Conservation (phyloP, 371 early-diverging fungal genomes). For the Apophysomyces elegans region DNA sequence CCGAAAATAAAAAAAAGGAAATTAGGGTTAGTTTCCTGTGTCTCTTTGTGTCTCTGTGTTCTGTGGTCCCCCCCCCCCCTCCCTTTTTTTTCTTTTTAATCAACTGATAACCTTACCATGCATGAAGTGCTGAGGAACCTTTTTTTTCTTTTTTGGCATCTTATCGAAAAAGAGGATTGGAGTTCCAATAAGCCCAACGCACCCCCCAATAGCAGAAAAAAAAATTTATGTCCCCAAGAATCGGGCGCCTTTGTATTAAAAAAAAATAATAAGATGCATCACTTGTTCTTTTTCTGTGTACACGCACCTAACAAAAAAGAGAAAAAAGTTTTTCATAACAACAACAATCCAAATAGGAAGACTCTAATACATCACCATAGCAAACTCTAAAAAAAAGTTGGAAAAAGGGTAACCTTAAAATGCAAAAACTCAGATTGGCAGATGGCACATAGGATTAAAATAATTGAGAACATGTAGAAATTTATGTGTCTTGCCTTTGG, state of each 20-base stretch:
- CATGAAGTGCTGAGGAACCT: constrained; percentile 33
- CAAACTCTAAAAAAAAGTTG: constrained; percentile 28
- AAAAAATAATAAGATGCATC: constrained; percentile 21
- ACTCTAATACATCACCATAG: constrained; percentile 49
- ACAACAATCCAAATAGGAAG: constrained; percentile 21
- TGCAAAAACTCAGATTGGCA: not conserved
- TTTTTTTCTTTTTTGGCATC: constrained; percentile 22
- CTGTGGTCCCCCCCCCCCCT: not conserved
- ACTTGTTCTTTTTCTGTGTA: constrained; percentile 23
- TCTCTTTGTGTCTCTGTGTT: too few relatives aligned
- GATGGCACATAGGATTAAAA: constrained; percentile 26
- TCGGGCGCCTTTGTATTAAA: constrained; percentile 25
- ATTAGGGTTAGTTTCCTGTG: constrained; percentile 5
- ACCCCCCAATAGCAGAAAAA: constrained; percentile 28
- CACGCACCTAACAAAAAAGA: not conserved
- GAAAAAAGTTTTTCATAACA: constrained; percentile 29
- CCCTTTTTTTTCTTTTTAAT: constrained; percentile 9
- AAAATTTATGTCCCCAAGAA: constrained; percentile 18
- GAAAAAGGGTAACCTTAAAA: constrained; percentile 1
- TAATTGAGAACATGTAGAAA: constrained; percentile 47
- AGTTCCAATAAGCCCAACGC: constrained; percentile 43
- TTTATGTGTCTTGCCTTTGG: constrained; percentile 38
- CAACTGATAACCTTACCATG: constrained; percentile 29
- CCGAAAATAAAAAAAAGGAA: constrained; percentile 19
- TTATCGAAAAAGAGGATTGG: constrained; percentile 37